Percentiles rank a stretch among this genome's conserved stretches.
Conservation (phyloP, 768 basidiomycete species). For the Podaxis sp. region DNA sequence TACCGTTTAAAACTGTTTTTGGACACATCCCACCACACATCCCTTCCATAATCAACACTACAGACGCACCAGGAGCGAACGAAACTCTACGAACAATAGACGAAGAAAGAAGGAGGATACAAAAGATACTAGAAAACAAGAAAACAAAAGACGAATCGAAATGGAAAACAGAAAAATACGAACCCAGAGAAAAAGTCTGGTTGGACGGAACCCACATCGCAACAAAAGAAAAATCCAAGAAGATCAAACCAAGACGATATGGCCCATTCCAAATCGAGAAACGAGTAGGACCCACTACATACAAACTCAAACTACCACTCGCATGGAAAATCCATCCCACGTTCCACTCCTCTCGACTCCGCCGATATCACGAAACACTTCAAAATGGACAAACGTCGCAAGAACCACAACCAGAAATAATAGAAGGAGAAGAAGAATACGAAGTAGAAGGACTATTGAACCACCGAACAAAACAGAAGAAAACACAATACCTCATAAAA, state of each 20-base stretch:
- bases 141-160: too few species aligned
- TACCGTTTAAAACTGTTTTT: not conserved
- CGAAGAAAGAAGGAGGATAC: too few species aligned
- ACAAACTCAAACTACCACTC: slow-evolving; percentile 15
- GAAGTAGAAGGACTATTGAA: slow-evolving; percentile 16
- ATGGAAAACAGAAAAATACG: not conserved
- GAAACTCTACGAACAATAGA: not conserved
- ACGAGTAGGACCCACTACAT: slow-evolving; percentile 19
- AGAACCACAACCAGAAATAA: slow-evolving; percentile 10
- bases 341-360: slow-evolving; percentile 20
- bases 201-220: not conserved
- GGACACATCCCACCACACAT: not conserved
- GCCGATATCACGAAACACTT: slow-evolving; percentile 16
- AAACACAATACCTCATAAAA: slow-evolving; percentile 9
- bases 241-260: slow-evolving; percentile 14
- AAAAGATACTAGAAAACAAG: too few species aligned
- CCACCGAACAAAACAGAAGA: not conserved
- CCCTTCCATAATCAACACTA: rapidly evolving
- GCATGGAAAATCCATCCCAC: slow-evolving; percentile 19
- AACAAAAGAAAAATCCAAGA: not conserved
- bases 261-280: slow-evolving; percentile 21
- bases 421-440: slow-evolving; percentile 19
- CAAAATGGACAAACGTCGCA: slow-evolving; percentile 16
- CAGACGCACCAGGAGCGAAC: not conserved
- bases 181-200: not conserved